Conservation (phyloP, 805 yeast genomes). For the Candida hispaniensis region DNA sequence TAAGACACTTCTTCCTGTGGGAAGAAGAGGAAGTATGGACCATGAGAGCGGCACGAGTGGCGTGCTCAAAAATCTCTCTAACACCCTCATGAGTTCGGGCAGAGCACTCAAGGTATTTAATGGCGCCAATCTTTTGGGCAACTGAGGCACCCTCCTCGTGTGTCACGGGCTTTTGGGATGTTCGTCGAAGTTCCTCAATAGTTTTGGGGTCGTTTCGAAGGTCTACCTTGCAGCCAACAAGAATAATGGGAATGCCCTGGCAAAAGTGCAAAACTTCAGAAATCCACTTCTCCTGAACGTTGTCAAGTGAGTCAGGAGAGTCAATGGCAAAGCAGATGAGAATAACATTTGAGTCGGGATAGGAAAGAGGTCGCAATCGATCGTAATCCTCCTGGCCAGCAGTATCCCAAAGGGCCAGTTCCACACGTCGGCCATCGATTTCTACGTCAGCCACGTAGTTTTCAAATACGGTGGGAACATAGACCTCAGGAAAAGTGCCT, state of each 20-base stretch:
- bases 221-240: constrained; percentile 88
- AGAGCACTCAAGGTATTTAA: constrained; percentile 81
- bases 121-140: constrained; percentile 82
- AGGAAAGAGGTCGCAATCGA: constrained; percentile 80
- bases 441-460: constrained; percentile 96
- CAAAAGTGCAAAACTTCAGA: constrained; percentile 90
- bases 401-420: constrained; percentile 94
- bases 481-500: constrained; percentile 88
- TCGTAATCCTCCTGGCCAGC: constrained; percentile 98
- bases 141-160: constrained; percentile 75
- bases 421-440: constrained; percentile 83
- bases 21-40: constrained; percentile 10
- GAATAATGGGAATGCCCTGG: constrained; percentile 83
- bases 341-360: constrained; percentile 87
- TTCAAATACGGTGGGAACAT: constrained; percentile 94
- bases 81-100: constrained; percentile 88
- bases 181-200: constrained; percentile 60
- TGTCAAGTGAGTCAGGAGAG: constrained; percentile 83
- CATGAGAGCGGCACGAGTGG: constrained; percentile 80
- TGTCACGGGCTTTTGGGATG: constrained; percentile 71
- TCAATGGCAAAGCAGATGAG: constrained; percentile 86
- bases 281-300: constrained; percentile 93
- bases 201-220: constrained; percentile 73
- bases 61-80: constrained; percentile 84
- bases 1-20: constrained; percentile 53